phyloP scores from a whole-genome alignment of 768 basidiomycete genomes.

The Porphyrellus cyaneotinctus region DNA sequence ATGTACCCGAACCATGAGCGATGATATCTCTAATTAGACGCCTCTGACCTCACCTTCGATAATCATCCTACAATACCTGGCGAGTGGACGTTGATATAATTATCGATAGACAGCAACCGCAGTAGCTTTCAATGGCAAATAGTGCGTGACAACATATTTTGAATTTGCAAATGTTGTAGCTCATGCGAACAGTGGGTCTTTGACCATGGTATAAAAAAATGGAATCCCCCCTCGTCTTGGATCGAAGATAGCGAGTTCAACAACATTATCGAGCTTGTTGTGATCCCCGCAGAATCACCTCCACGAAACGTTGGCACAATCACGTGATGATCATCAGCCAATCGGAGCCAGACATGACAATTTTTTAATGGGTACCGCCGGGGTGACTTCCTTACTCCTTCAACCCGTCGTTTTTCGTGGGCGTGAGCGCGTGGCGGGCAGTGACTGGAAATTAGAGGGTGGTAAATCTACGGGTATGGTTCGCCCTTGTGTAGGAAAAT shows the following conservation, averaged over 20 bases:
- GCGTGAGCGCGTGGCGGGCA: not conserved
- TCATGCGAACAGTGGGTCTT: slow-evolving; percentile 6
- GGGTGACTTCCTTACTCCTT: not conserved
- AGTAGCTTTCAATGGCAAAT: not conserved
- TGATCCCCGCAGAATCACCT: not conserved
- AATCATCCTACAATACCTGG: not conserved
- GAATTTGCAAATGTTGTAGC: not conserved
- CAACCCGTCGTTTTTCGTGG: not conserved
- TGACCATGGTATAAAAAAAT: no score
- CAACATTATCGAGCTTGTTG: not conserved
- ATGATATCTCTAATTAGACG: not conserved
- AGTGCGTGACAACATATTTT: slow-evolving; percentile 14
- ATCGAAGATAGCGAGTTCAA: not conserved
- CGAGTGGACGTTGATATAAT: not conserved
- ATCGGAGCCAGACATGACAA: slow-evolving; percentile 5
- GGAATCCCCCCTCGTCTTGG: not conserved
- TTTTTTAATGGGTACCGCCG: slow-evolving; percentile 16
- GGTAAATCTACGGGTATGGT: slow-evolving; percentile 5
- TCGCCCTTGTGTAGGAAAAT: not conserved
- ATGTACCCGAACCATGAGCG: no score
- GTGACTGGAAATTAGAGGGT: not conserved
- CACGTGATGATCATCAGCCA: slow-evolving; percentile 12
- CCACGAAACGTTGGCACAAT: not conserved
- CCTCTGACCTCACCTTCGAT: no score
- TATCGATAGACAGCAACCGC: slow-evolving; percentile 4